phyloP scores from a whole-genome alignment of 1,139 yeast species.

The Nakaseomyces glabratus region DNA sequence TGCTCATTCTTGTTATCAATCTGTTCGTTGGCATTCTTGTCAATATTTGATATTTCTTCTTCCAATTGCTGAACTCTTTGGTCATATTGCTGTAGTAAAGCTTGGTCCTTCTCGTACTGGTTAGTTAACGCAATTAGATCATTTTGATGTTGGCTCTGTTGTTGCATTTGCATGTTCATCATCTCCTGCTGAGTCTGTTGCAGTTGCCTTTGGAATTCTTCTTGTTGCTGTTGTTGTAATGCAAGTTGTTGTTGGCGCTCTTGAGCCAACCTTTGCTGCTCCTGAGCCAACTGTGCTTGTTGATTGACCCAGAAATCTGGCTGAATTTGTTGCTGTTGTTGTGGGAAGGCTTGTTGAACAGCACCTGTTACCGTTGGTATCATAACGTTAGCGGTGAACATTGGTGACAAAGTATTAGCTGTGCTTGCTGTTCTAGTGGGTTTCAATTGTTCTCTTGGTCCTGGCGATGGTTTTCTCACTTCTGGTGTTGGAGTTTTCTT shows the following conservation, averaged over 20 bases:
- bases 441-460: constrained; percentile 10
- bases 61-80: constrained; percentile 77
- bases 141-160: constrained; percentile 70
- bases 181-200: constrained; percentile 38
- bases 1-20: constrained; percentile 71
- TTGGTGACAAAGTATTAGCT: constrained; percentile 2
- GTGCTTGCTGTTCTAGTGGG: constrained; percentile 17
- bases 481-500: constrained; percentile 5
- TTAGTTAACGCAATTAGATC: constrained; percentile 68
- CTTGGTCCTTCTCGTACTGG: constrained; percentile 82
- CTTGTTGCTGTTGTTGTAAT: constrained; percentile 58
- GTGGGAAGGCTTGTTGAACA: constrained; percentile 7
- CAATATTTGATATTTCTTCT: constrained; percentile 54
- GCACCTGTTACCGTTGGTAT: constrained; percentile 11
- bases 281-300: constrained; percentile 33
- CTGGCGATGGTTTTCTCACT: constrained; percentile 6
- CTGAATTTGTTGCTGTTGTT: constrained; percentile 12
- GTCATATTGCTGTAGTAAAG: constrained; percentile 79
- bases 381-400: constrained; percentile 9
- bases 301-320: constrained; percentile 42
- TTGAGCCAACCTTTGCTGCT: constrained; percentile 42
- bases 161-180: constrained; percentile 34
- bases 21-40: constrained; percentile 64
- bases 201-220: constrained; percentile 63
- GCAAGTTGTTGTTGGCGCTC: constrained; percentile 47